Percentiles rank a stretch among this genome's conserved stretches.
These are phyloP conservation scores for Penicillium hordei DNA, from an alignment of 2,329 filamentous ascomycete species.

Conservation along the genomic window DNA sequence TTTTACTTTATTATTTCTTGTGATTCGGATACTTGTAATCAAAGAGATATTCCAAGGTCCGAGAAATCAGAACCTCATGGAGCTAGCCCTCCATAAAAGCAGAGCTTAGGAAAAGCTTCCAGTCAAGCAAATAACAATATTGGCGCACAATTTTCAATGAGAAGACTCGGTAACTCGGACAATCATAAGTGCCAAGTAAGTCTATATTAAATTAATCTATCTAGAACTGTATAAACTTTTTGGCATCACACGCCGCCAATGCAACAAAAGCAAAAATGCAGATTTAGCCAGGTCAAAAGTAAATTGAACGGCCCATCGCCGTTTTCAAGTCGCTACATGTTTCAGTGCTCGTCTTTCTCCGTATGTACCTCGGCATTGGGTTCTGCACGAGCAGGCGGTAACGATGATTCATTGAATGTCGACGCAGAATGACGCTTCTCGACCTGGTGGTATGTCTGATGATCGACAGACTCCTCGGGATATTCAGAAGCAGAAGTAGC, in stretches of 20 bases:
- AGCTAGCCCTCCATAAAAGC: not conserved
- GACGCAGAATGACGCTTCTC: slow-evolving; percentile 18
- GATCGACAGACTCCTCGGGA: slow-evolving; percentile 1
- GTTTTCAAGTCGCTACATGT: not conserved
- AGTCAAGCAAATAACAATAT: not conserved
- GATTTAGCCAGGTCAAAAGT: not conserved
- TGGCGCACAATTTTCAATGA: not conserved
- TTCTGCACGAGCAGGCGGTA: slow-evolving; percentile 14
- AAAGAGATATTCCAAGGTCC: not conserved
- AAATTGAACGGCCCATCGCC: not conserved
- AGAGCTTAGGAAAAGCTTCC: not conserved
- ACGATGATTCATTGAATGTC: slow-evolving; percentile 16
- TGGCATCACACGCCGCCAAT: slow-evolving; percentile 15
- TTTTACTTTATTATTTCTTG: not conserved
- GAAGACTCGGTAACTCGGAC: not conserved
- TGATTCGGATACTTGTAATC: not conserved
- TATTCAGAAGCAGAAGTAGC: slow-evolving; percentile 5
- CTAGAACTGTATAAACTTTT: not conserved
- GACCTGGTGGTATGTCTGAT: not conserved
- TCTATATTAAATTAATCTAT: not conserved
- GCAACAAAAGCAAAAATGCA: slow-evolving; percentile 8
- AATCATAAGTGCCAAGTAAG: not conserved
- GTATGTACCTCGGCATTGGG: not conserved
- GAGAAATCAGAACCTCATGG: not conserved
- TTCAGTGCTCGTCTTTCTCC: slow-evolving; percentile 1